Percentiles rank a stretch among this genome's conserved stretches.
Conservation (phyloP, 2,329 filamentous ascomycete genomes). For the Bisporella sp. region DNA sequence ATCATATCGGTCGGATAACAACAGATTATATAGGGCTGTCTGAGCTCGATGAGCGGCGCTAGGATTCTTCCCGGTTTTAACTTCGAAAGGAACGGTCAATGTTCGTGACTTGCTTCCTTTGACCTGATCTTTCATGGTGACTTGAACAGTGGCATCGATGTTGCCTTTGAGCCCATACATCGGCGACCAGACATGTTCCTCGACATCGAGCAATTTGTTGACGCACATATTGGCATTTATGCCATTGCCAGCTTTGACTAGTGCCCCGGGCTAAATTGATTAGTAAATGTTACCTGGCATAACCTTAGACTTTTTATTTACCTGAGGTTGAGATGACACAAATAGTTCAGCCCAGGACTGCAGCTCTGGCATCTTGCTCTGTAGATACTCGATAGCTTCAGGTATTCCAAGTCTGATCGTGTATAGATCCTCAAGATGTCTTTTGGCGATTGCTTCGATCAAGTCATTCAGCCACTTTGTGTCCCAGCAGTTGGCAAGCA, state of each 20-base stretch:
- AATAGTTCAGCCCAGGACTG: slow-evolving; percentile 80
- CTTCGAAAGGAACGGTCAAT: slow-evolving; percentile 84
- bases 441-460: slow-evolving; percentile 63
- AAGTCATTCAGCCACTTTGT: slow-evolving; percentile 55
- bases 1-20: slow-evolving; percentile 92
- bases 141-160: slow-evolving; percentile 93
- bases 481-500: slow-evolving; percentile 80
- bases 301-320: slow-evolving; percentile 30
- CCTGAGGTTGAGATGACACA: slow-evolving; percentile 62
- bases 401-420: slow-evolving; percentile 70
- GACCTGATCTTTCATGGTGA: slow-evolving; percentile 67
- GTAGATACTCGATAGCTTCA: slow-evolving; percentile 71
- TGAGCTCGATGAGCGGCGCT: slow-evolving; percentile 84
- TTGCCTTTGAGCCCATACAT: slow-evolving; percentile 97
- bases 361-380: slow-evolving; percentile 75
- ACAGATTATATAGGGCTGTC: slow-evolving; percentile 86
- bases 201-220: slow-evolving; percentile 89
- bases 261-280: slow-evolving; percentile 50
- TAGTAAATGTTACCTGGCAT: not conserved
- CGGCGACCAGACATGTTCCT: slow-evolving; percentile 97
- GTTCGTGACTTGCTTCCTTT: slow-evolving; percentile 45
- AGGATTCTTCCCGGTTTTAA: slow-evolving; percentile 87
- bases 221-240: slow-evolving; percentile 75
- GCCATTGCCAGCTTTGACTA: slow-evolving; percentile 73
- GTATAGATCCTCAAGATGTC: slow-evolving; percentile 83